Evolutionary conservation across 805 yeast genomes (phyloP), one percentile per base, ranked within the genome.

Genomic region (Lipomyces chichibuensis): DNA sequence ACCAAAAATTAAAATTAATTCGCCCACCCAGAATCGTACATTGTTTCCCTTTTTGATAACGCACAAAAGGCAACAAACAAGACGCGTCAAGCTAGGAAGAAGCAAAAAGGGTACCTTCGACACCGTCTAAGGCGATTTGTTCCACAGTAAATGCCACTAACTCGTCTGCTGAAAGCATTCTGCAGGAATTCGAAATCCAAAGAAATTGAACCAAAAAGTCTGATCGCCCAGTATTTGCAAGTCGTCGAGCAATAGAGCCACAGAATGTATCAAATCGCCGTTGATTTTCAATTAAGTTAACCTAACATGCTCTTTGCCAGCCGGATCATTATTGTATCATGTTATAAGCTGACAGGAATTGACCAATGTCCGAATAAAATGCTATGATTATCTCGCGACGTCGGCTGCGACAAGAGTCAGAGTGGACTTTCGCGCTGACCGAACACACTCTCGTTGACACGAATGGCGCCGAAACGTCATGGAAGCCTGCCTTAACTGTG

Each of bases 121-220:
- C 73, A 7, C 78, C 79, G 61, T 74, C 74, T 53, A 72, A 67
- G 13, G 78, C 77, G 51, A 77, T 56, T 52, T 68, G 66, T 64
- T 77, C 78, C 29, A 76, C 64, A 39, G 73, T 52, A 66, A 70
- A 65, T 55, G 72, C 76, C 52, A 75, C 74, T 27, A 76, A 59
- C 64, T 76, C 77, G 63, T 76, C 78, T 9, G 70, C 67, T 20
- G 63, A 43, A 14, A 60, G 23, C 71, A 68, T 68, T 23, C 20
- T 43, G 20, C 49, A 4, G 7, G 49, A 17, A n/a, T 5, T 17
- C 23, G 8, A 43, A n/a, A 43, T 2, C 23, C 6, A n/a, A 43
- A 14, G 49, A 43, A 35, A 35, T 5, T 14, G 17, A 35, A 37
- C 17, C n/a, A 5, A 9, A 13, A 37, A 5, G 6, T 37, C 32